Percentiles rank a stretch among this genome's conserved stretches.
Evolutionary conservation across 257 asterid species (phyloP).

Genomic region (Solanum ahanhuiri): DNA sequence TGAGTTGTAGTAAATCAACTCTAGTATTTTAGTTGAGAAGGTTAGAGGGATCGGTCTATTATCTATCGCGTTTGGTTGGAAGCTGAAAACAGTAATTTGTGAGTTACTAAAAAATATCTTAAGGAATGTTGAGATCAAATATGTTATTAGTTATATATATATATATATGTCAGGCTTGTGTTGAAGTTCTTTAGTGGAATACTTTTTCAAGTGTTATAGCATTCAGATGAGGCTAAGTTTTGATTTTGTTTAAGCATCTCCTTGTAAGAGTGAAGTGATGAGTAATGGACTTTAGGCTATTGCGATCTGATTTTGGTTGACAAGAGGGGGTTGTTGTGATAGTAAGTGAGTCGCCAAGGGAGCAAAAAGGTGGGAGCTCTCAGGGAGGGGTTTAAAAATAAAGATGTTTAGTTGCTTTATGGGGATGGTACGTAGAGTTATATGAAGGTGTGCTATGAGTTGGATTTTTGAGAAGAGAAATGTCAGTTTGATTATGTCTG

Average conservation of each 20-base stretch:
- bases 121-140: not conserved
- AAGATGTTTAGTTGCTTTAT: not conserved
- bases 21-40: not conserved
- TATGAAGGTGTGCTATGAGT: not conserved
- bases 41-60: not conserved
- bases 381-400: not conserved
- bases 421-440: not conserved
- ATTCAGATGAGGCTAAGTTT: not conserved
- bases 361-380: not conserved
- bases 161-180: not conserved
- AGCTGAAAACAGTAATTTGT: not conserved
- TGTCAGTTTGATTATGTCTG: not conserved
- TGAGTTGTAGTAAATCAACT: not conserved
- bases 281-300: not conserved
- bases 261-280: not conserved
- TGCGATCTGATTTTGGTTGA: not conserved
- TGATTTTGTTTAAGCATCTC: not conserved
- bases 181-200: not conserved
- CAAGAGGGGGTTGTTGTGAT: not conserved
- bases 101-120: not conserved
- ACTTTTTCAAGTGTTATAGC: not conserved
- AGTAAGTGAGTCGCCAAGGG: not conserved
- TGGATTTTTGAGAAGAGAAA: not conserved
- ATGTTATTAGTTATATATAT: not conserved
- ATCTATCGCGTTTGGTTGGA: not conserved